These are phyloP conservation scores for Acanthamoeba triangularis DNA, from an alignment of 208 protist genomes.

Conservation along the genomic window DNA sequence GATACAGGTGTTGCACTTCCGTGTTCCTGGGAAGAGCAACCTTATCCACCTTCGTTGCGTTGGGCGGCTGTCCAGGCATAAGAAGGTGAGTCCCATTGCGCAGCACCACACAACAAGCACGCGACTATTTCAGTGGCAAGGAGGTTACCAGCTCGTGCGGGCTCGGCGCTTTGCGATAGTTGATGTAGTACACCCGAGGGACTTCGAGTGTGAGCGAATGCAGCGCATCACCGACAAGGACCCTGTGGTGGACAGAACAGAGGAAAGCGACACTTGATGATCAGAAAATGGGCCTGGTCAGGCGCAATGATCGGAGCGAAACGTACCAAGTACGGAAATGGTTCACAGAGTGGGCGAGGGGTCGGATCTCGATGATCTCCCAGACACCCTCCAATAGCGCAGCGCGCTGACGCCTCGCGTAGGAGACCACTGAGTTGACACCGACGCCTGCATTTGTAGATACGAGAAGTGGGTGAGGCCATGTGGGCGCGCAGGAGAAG, in stretches of 20 bases:
- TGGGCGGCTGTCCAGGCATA: background rate
- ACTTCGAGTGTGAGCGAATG: slow-evolving; percentile 76
- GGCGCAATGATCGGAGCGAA: background rate
- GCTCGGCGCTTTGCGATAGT: slow-evolving; percentile 50
- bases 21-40: slow-evolving; percentile 46
- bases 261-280: background rate
- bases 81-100: background rate
- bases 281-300: background rate
- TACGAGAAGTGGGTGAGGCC: background rate
- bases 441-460: background rate
- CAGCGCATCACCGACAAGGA: slow-evolving; percentile 72
- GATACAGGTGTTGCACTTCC: slow-evolving; percentile 52
- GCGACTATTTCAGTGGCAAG: background rate
- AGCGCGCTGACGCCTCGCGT: slow-evolving; percentile 57
- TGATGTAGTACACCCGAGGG: slow-evolving; percentile 74
- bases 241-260: background rate
- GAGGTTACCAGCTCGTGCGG: slow-evolving; percentile 29
- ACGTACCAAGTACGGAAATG: slow-evolving; percentile 70
- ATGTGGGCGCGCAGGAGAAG: background rate
- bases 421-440: slow-evolving; percentile 47
- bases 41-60: slow-evolving; percentile 24
- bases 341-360: background rate
- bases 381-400: slow-evolving; percentile 58
- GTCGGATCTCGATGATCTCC: slow-evolving; percentile 68
- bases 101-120: background rate